These are phyloP conservation scores for Ascosphaera aggregata DNA, from an alignment of 2,329 filamentous ascomycete species.

Conservation along the genomic window DNA sequence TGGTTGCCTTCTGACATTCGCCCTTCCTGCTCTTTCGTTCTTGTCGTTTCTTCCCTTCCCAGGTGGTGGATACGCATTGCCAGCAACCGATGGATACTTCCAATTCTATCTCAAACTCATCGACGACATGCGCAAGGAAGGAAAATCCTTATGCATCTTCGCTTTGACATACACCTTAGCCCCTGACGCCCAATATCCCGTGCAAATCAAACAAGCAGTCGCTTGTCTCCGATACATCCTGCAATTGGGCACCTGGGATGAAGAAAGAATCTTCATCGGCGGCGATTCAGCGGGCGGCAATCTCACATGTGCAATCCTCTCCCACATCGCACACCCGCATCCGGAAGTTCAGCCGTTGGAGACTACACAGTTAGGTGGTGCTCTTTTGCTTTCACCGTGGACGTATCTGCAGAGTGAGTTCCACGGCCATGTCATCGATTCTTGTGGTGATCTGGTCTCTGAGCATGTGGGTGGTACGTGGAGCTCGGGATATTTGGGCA, in stretches of 20 bases:
- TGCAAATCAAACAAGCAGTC: slow-evolving; percentile 20
- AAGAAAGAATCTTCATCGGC: slow-evolving; percentile 16
- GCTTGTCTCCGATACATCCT: slow-evolving; percentile 18
- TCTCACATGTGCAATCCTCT: slow-evolving; percentile 16
- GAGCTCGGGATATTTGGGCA: slow-evolving; percentile 22
- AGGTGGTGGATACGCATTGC: slow-evolving; percentile 33
- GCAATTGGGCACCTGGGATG: slow-evolving; percentile 11
- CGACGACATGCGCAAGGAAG: slow-evolving; percentile 17
- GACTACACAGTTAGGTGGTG: slow-evolving; percentile 22
- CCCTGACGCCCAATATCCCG: slow-evolving; percentile 20
- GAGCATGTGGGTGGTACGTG: slow-evolving; percentile 16
- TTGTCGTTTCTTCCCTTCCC: background rate
- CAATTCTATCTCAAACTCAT: slow-evolving; percentile 24
- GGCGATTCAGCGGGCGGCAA: slow-evolving; percentile 24
- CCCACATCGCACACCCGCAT: slow-evolving; percentile 29
- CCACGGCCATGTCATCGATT: slow-evolving; percentile 22
- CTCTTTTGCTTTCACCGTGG: slow-evolving; percentile 36
- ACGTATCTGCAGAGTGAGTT: slow-evolving; percentile 19
- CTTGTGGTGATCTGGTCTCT: slow-evolving; percentile 25
- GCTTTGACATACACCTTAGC: slow-evolving; percentile 36
- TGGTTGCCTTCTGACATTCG: background rate
- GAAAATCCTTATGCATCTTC: slow-evolving; percentile 26
- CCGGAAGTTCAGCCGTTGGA: slow-evolving; percentile 23
- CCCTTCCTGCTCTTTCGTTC: background rate
- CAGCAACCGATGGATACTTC: slow-evolving; percentile 24